Conservation (phyloP, 2,329 filamentous ascomycete species). For the Knufia fluminis region DNA sequence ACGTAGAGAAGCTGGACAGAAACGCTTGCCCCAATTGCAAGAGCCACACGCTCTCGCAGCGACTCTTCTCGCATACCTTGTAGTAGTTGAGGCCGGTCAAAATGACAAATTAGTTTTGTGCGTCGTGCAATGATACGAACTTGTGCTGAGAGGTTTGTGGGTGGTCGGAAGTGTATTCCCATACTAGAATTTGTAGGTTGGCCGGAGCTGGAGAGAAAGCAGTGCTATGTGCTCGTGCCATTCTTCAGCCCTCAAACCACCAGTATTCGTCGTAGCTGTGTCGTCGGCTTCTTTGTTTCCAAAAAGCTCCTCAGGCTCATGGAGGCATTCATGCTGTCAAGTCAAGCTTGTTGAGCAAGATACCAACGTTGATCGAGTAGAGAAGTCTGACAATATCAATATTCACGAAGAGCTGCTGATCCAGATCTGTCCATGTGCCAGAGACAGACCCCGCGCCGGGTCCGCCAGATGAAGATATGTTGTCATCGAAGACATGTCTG, state of each 20-base stretch:
- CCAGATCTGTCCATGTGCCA: slow-evolving; percentile 25
- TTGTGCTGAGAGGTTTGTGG: slow-evolving; percentile 17
- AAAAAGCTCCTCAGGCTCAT: slow-evolving; percentile 4
- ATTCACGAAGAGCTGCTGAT: slow-evolving; percentile 13
- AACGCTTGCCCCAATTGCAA: not conserved
- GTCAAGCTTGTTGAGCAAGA: not conserved
- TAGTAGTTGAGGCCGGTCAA: not conserved
- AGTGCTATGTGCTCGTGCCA: slow-evolving; percentile 10
- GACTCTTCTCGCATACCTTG: slow-evolving; percentile 1
- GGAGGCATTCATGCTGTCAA: not conserved
- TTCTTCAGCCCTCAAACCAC: not conserved
- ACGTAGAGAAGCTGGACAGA: not conserved
- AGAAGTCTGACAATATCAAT: not conserved
- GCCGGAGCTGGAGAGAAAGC: not conserved
- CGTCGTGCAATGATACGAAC: slow-evolving; percentile 13
- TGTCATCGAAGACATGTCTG: slow-evolving; percentile 14
- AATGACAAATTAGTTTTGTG: not conserved
- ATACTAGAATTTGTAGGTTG: not conserved
- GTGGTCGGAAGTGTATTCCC: slow-evolving; percentile 15
- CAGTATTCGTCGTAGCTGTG: not conserved
- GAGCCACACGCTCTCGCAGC: not conserved
- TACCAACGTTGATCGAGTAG: not conserved
- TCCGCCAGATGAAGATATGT: slow-evolving; percentile 23
- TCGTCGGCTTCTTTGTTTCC: slow-evolving; percentile 4
- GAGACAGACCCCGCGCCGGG: slow-evolving; percentile 24